These are phyloP conservation scores for Umbellularia californica DNA, from an alignment of 164 flowering plant genomes.

Conservation along the genomic window DNA sequence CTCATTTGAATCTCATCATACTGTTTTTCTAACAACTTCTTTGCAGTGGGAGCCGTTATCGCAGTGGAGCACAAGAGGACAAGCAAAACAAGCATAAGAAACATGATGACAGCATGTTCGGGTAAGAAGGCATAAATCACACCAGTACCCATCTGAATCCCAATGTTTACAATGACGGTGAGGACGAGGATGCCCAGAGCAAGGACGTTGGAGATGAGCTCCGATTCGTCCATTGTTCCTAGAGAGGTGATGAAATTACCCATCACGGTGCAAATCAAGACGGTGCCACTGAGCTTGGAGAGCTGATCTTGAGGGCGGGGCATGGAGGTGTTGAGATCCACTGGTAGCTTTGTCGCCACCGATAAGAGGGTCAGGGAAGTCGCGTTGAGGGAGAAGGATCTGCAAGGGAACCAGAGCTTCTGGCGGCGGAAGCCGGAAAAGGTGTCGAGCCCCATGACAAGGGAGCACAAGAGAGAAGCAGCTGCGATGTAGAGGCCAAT, in stretches of 20 bases:
- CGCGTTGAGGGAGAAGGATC: slow-evolving; percentile 54
- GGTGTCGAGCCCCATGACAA: slow-evolving; percentile 46
- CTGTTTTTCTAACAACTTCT: slow-evolving; percentile 27
- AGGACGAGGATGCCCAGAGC: slow-evolving; percentile 55
- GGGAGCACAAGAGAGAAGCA: slow-evolving; percentile 47
- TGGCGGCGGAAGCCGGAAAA: slow-evolving; percentile 28
- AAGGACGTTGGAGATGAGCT: slow-evolving; percentile 35
- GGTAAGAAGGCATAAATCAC: slow-evolving; percentile 38
- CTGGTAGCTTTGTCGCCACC: slow-evolving; percentile 46
- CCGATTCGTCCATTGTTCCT: slow-evolving; percentile 41
- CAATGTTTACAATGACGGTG: slow-evolving; percentile 45
- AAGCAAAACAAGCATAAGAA: slow-evolving; percentile 31
- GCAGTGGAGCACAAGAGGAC: slow-evolving; percentile 3
- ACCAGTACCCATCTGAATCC: slow-evolving; percentile 54
- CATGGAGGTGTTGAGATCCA: slow-evolving; percentile 65
- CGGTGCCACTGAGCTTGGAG: slow-evolving; percentile 53
- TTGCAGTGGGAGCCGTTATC: slow-evolving; percentile 21
- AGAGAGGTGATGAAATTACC: slow-evolving; percentile 63
- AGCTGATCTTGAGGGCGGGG: slow-evolving; percentile 52
- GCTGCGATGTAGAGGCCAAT: slow-evolving; percentile 42
- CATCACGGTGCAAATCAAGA: slow-evolving; percentile 45
- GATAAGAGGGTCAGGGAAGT: slow-evolving; percentile 47
- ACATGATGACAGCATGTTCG: slow-evolving; percentile 39
- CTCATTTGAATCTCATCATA: slow-evolving; percentile 5
- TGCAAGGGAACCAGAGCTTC: slow-evolving; percentile 63